Conservation (phyloP, 2,329 filamentous ascomycete species). For the Xylaria polymorpha region DNA sequence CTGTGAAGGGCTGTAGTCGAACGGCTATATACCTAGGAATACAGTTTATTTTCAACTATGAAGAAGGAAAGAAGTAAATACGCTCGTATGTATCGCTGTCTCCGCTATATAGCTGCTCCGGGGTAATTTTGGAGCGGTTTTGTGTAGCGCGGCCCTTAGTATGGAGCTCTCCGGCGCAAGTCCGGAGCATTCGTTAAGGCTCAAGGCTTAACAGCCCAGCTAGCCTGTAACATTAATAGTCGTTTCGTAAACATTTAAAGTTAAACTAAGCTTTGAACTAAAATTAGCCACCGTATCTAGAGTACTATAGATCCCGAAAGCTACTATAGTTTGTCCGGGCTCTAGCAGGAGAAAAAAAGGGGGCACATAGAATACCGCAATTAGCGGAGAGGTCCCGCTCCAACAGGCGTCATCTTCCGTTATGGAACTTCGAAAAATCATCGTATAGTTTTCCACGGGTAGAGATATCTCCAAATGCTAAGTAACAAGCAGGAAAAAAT, state of each 20-base stretch:
- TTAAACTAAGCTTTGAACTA: constrained; percentile 42
- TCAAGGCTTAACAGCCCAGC: no score
- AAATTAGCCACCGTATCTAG: background rate
- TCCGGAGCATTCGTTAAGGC: no score
- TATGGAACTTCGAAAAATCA: constrained; percentile 50
- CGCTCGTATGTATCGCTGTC: no score
- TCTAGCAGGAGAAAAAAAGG: constrained; percentile 49
- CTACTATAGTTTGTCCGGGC: background rate
- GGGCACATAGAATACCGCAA: constrained; percentile 56
- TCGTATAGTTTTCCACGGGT: constrained; percentile 42
- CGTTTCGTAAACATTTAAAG: constrained; percentile 51
- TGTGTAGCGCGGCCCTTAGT: no score
- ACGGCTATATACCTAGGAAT: no score
- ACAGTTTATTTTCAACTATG: no score
- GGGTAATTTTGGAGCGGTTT: no score
- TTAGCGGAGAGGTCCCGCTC: constrained; percentile 53
- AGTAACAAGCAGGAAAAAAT: constrained; percentile 55
- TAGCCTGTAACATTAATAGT: no score
- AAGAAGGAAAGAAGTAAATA: no score
- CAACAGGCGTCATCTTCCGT: constrained; percentile 53
- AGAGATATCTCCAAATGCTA: constrained; percentile 55
- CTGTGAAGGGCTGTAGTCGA: no score
- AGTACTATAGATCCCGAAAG: constrained; percentile 12
- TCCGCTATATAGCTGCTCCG: no score
- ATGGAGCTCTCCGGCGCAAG: no score